Percentiles rank a stretch among this genome's conserved stretches.
phyloP scores from a whole-genome alignment of 1,139 yeast species.

The Blastobotrys malaysiensis region DNA sequence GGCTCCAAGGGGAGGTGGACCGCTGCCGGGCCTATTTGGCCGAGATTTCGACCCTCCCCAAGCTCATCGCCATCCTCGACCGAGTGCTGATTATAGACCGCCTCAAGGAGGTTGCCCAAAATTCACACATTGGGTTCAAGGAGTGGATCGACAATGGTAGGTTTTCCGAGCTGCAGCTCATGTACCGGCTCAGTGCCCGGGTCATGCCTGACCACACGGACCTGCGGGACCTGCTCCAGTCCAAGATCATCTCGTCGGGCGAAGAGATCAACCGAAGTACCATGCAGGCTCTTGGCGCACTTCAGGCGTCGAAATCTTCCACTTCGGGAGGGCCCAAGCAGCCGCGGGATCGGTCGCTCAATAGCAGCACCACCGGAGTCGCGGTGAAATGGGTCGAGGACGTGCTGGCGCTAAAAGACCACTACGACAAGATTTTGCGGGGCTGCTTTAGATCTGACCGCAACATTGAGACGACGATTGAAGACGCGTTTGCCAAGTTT shows the following conservation, averaged over 20 bases:
- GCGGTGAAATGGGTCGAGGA: slow-evolving; percentile 70
- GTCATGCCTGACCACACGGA: slow-evolving; percentile 51
- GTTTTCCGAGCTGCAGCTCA: slow-evolving; percentile 38
- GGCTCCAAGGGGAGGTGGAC: slow-evolving; percentile 52
- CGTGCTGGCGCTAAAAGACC: slow-evolving; percentile 50
- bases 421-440: slow-evolving; percentile 45
- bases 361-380: slow-evolving; percentile 41
- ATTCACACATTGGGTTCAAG: slow-evolving; percentile 51
- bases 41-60: slow-evolving; percentile 44
- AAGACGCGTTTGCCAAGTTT: slow-evolving; percentile 57
- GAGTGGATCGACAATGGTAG: slow-evolving; percentile 47
- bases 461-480: slow-evolving; percentile 54
- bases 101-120: slow-evolving; percentile 47
- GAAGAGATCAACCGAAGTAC: slow-evolving; percentile 31
- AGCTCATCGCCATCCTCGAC: slow-evolving; percentile 52
- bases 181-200: slow-evolving; percentile 48
- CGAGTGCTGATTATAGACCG: slow-evolving; percentile 58
- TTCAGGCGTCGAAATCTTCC: slow-evolving; percentile 22
- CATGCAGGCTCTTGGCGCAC: slow-evolving; percentile 13
- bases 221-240: slow-evolving; percentile 46
- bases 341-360: slow-evolving; percentile 35
- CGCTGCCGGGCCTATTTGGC: slow-evolving; percentile 56
- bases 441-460: slow-evolving; percentile 41
- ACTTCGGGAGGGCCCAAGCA: slow-evolving; percentile 16
- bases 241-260: slow-evolving; percentile 44